Conservation (phyloP, 805 yeast genomes). For the Kregervanrija pseudodelftensis region DNA sequence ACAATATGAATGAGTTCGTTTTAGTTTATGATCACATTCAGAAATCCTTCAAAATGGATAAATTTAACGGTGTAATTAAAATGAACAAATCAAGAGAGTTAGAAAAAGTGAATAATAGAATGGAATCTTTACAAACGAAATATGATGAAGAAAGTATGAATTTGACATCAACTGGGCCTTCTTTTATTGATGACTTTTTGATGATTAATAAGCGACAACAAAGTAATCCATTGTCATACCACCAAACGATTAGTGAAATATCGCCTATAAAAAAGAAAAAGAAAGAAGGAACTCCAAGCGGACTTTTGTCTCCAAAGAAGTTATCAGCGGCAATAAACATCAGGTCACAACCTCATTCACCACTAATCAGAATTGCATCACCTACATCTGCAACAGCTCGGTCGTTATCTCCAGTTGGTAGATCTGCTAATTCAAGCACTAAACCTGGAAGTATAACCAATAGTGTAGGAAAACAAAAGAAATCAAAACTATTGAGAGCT, state of each 20-base stretch:
- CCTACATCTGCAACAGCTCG: background rate
- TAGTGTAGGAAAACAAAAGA: slow-evolving; percentile 7
- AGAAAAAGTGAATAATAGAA: background rate
- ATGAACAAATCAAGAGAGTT: slow-evolving; percentile 29
- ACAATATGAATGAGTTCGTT: slow-evolving; percentile 17
- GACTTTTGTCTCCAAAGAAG: background rate
- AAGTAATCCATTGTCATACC: slow-evolving; percentile 1
- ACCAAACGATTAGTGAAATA: slow-evolving; percentile 4
- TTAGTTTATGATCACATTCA: slow-evolving; percentile 22
- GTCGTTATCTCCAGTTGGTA: background rate
- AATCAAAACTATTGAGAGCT: slow-evolving; percentile 16
- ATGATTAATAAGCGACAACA: too few species aligned
- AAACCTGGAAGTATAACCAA: slow-evolving; percentile 3
- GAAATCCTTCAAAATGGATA: slow-evolving; percentile 21
- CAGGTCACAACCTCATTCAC: slow-evolving; percentile 2
- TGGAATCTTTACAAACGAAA: background rate
- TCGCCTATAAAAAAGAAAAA: slow-evolving; percentile 10
- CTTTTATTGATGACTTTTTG: too few species aligned
- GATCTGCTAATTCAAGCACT: slow-evolving; percentile 1
- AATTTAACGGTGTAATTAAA: slow-evolving; percentile 20
- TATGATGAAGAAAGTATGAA: too few species aligned
- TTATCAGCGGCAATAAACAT: background rate
- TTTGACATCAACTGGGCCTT: too few species aligned
- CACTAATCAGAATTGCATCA: background rate
- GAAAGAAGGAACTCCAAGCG: background rate